These are phyloP conservation scores for Plasmodium inui DNA, from an alignment of 169 alveolate genomes.

Conservation along the genomic window DNA sequence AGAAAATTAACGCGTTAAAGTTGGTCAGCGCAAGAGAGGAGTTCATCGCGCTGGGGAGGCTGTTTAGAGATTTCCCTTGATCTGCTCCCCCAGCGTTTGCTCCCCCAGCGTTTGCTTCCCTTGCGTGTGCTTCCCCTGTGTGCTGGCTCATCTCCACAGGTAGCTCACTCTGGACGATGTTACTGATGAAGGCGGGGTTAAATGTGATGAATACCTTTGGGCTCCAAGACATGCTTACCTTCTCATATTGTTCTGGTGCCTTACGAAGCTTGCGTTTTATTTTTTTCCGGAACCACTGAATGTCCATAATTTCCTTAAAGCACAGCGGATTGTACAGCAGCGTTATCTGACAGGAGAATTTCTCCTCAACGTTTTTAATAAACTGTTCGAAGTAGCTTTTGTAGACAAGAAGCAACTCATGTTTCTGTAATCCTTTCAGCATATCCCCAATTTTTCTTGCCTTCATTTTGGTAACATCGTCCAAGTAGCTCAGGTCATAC, in stretches of 20 bases:
- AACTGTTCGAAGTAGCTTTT: slow-evolving; percentile 9
- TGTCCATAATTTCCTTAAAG: slow-evolving; percentile 1
- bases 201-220: slow-evolving; percentile 31
- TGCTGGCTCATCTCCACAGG: background rate
- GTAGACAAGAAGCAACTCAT: slow-evolving; percentile 22
- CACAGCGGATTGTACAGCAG: slow-evolving; percentile 46
- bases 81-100: background rate
- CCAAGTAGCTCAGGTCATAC: background rate
- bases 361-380: slow-evolving; percentile 16
- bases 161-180: background rate
- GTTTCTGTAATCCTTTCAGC: background rate
- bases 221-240: slow-evolving; percentile 33
- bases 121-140: background rate
- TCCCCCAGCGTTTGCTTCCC: background rate
- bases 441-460: background rate
- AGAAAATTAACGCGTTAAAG: slow-evolving; percentile 19
- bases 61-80: background rate
- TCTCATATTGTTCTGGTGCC: background rate
- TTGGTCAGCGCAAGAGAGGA: slow-evolving; percentile 14
- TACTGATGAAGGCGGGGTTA: background rate
- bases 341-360: slow-evolving; percentile 25
- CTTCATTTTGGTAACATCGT: slow-evolving; percentile 1
- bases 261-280: slow-evolving; percentile 13
- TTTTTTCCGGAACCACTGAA: slow-evolving; percentile 14
- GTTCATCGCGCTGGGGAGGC: background rate